Percentiles rank a stretch among this genome's conserved stretches.
Conservation (phyloP, 306 rosid species). For the Acacia crassicarpa region DNA sequence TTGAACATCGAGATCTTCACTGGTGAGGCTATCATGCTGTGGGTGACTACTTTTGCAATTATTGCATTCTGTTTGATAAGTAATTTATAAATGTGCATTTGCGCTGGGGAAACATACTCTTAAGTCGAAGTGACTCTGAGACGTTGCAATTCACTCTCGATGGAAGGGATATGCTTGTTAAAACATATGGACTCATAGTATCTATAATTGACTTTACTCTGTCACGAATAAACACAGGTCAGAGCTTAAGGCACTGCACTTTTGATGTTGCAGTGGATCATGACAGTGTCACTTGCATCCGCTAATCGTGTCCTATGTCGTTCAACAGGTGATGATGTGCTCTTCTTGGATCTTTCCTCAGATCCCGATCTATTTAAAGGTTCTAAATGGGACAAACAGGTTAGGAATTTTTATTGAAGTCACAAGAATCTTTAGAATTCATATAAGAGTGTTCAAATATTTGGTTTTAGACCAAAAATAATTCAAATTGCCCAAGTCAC, state of each 20-base stretch:
- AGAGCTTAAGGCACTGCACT: slow-evolving; percentile 16
- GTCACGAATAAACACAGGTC: slow-evolving; percentile 90
- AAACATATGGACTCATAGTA: slow-evolving; percentile 71
- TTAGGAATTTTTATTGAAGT: slow-evolving; percentile 35
- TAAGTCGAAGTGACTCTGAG: slow-evolving; percentile 63
- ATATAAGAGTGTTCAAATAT: neutral
- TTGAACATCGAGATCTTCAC: slow-evolving; percentile 98
- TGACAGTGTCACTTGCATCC: slow-evolving; percentile 26
- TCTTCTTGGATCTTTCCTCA: slow-evolving; percentile 75
- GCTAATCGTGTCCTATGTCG: slow-evolving; percentile 25
- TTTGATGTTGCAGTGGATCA: neutral
- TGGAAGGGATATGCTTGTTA: slow-evolving; percentile 55
- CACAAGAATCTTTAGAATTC: slow-evolving; percentile 6
- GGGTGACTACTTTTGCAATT: slow-evolving; percentile 7
- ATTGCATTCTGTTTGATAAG: slow-evolving; percentile 12
- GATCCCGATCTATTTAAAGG: slow-evolving; percentile 85
- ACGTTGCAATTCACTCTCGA: slow-evolving; percentile 77
- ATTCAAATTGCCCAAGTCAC: neutral
- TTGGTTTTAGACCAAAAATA: neutral
- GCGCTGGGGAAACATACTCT: slow-evolving; percentile 84
- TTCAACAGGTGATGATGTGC: slow-evolving; percentile 75
- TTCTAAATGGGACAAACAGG: slow-evolving; percentile 85
- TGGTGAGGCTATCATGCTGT: slow-evolving; percentile 54
- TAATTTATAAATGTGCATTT: slow-evolving; percentile 35
- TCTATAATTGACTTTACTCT: slow-evolving; percentile 89